Conservation (phyloP, 306 rosid genomes). For the Castanospermum australe region DNA sequence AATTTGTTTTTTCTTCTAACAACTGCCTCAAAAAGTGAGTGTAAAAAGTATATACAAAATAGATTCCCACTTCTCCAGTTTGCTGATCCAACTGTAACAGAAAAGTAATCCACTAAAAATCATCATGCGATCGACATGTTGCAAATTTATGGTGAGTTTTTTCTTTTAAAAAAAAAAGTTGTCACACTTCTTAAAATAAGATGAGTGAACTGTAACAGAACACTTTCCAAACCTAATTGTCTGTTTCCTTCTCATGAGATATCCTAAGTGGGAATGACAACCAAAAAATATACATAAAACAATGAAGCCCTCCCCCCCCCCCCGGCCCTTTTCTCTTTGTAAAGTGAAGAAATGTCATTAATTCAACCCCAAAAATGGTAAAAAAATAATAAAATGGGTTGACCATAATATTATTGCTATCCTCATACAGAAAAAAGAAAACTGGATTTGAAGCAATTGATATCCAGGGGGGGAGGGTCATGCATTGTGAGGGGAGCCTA, state of each 20-base stretch:
- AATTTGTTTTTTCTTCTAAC: no score
- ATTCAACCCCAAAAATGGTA: constrained; percentile 3
- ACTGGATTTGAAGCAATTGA: constrained; percentile 35
- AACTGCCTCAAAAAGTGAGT: no score
- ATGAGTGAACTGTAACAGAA: background rate
- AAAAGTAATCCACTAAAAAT: background rate
- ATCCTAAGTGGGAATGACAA: background rate
- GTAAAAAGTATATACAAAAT: no score
- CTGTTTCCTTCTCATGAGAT: background rate
- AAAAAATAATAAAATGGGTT: background rate
- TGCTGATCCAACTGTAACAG: background rate
- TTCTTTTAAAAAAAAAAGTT: background rate
- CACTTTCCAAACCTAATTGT: background rate
- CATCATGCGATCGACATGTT: background rate
- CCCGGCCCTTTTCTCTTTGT: no score
- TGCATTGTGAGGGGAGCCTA: no score
- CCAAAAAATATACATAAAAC: constrained; percentile 1
- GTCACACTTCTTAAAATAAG: background rate
- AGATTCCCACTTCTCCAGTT: background rate
- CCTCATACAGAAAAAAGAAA: constrained; percentile 7
- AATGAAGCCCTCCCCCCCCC: no score
- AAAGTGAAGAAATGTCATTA: background rate
- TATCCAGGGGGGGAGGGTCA: no score
- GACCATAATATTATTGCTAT: constrained; percentile 5
- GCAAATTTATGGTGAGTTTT: background rate